phyloP scores from a whole-genome alignment of 768 basidiomycete species.

The Podaxis mareebaensis region DNA sequence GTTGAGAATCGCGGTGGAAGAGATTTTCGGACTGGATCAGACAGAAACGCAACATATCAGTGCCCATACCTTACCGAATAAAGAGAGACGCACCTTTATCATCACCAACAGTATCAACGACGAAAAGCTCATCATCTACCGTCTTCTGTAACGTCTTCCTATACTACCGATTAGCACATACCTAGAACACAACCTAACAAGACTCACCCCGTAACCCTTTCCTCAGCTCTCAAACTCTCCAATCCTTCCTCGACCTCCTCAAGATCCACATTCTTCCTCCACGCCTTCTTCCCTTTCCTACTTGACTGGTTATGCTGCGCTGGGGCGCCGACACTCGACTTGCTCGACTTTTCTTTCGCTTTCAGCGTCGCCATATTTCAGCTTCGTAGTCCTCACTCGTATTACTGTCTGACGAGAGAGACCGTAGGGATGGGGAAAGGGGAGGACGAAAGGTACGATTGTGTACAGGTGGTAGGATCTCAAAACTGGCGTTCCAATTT shows the following conservation, averaged over 20 bases:
- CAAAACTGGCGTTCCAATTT: not conserved
- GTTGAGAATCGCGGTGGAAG: constrained; percentile 53
- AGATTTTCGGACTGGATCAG: constrained; percentile 53
- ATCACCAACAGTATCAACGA: constrained; percentile 80
- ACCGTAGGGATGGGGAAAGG: not conserved
- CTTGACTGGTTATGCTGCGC: constrained; percentile 68
- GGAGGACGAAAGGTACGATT: not conserved
- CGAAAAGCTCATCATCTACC: constrained; percentile 74
- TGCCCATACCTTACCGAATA: not conserved
- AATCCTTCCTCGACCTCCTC: constrained; percentile 74
- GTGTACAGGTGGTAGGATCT: not conserved
- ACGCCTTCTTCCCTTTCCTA: constrained; percentile 89
- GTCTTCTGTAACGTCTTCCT: constrained; percentile 69
- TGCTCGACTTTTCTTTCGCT: constrained; percentile 21
- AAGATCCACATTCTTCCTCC: constrained; percentile 92
- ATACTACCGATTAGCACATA: constrained; percentile 9
- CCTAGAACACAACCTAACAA: constrained; percentile 1
- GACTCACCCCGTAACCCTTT: constrained; percentile 74
- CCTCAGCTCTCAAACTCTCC: constrained; percentile 79
- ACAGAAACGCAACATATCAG: not conserved
- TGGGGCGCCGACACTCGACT: constrained; percentile 50
- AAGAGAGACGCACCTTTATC: constrained; percentile 52
- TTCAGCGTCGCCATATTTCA: constrained; percentile 10
- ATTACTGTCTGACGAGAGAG: not conserved
- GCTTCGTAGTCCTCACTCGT: not conserved